Evolutionary conservation across 805 yeast genomes (phyloP), one percentile per base, ranked within the genome.

Genomic region (Wickerhamomyces xylosicus): DNA sequence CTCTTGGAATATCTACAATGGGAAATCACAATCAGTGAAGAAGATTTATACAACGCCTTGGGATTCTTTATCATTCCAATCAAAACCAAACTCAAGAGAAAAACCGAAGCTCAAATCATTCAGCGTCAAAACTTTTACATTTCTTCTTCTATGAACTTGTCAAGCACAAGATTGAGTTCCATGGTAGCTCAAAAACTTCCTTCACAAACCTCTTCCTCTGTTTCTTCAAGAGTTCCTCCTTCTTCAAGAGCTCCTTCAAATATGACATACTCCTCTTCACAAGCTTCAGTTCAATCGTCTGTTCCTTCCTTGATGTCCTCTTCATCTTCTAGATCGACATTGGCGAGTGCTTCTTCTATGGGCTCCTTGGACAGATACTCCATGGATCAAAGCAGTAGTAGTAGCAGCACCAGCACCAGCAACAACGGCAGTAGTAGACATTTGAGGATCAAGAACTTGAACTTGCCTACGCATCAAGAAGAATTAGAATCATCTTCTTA

Each of bases 1-100:
- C 66, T 92, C 51, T 74, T 90, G 36, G 74, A 72, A 37, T 76
- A 85, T 45, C 71, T 90, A 41, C 81, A 85, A 50, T 90, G 97
- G 97, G 79, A 85, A 52, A 67, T 92, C 36, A 67, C 73, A 19
- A 77, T 92, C 37, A 63, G 74, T 22, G 78, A 77, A 47, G 70
- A 72, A 27, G 97, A 90, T 49, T 71, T 90, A 42, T 65, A 77
- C 41, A 60, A 66, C 37, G 80, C 80, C 19, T 68, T 89, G 39
- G 75, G 80, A 36, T 87, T 87, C 21, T 85, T 90, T 64, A 63
- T 90, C 40, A 63, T 68, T 15, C 83, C 86, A 34, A 85, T 89
- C 59, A 85, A 82, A 62, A 61, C 49, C 7, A 47, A 52, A 27
- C 34, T 54, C 13, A 38, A 46, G 45, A 40, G 42, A 20, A 41